These are phyloP conservation scores for Clavaria fumosa DNA, from an alignment of 768 basidiomycete genomes.

Conservation along the genomic window DNA sequence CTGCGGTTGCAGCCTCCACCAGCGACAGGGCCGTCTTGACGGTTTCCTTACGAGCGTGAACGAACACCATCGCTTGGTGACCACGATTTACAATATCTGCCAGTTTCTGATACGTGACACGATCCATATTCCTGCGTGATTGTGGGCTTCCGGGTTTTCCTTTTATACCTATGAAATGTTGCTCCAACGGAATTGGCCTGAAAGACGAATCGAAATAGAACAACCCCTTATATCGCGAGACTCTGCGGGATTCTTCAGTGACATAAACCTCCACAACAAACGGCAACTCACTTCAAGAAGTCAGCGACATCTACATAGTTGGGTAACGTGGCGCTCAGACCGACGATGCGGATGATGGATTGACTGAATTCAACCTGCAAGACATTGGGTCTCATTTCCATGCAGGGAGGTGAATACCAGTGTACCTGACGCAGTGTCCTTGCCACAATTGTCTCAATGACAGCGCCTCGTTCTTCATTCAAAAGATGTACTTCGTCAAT, in stretches of 20 bases:
- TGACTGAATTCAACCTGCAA: conserved; percentile 87
- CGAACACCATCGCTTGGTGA: conserved; percentile 99
- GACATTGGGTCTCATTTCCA: neutral
- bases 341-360: conserved; percentile 90
- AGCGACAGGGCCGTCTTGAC: conserved; percentile 80
- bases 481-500: conserved; percentile 96
- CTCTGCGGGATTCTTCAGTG: conserved; percentile 32
- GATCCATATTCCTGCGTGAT: conserved; percentile 77
- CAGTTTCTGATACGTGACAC: conserved; percentile 82
- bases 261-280: neutral
- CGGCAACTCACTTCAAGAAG: conserved; percentile 56
- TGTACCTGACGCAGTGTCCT: conserved; percentile 79
- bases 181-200: conserved; percentile 89
- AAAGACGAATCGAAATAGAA: conserved; percentile 99
- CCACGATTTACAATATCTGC: conserved; percentile 75
- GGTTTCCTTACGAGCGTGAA: conserved; percentile 95
- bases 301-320: conserved; percentile 96
- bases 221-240: conserved; percentile 70
- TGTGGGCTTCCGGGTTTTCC: conserved; percentile 67
- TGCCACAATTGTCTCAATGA: conserved; percentile 96
- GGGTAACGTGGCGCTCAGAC: conserved; percentile 89
- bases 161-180: conserved; percentile 88
- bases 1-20: conserved; percentile 56
- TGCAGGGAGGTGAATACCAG: neutral
- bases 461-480: conserved; percentile 95